phyloP scores from a whole-genome alignment of 805 yeast species.

The Kodamaea nitidulidarum region DNA sequence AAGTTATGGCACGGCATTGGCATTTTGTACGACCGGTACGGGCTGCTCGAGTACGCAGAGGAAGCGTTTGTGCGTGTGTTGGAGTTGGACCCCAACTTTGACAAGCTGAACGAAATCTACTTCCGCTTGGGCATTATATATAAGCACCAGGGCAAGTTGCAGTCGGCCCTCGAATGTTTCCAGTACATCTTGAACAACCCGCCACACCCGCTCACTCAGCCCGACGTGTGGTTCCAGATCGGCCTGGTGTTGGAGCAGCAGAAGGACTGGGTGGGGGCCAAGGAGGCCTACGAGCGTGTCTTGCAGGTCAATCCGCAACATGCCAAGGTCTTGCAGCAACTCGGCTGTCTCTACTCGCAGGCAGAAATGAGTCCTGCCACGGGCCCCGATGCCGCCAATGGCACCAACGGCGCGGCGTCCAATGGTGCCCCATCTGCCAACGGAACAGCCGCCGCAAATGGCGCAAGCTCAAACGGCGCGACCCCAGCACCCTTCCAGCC shows the following conservation, averaged over 20 bases:
- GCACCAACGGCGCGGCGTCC: no score
- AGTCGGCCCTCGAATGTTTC: constrained; percentile 89
- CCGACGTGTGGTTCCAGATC: constrained; percentile 98
- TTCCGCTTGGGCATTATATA: constrained; percentile 94
- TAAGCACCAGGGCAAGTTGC: constrained; percentile 86
- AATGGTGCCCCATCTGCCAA: no score
- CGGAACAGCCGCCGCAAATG: no score
- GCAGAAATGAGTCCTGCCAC: constrained; percentile 33
- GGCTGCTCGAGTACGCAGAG: constrained; percentile 94
- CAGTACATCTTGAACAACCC: constrained; percentile 87
- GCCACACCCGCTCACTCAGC: constrained; percentile 92
- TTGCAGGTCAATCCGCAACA: constrained; percentile 86
- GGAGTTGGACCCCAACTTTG: constrained; percentile 93
- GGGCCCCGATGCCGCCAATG: constrained; percentile 13
- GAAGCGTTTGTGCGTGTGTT: constrained; percentile 96
- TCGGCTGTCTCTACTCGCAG: constrained; percentile 90
- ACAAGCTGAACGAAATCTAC: constrained; percentile 93
- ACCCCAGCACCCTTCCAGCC: constrained; percentile 47
- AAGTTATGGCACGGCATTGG: constrained; percentile 99
- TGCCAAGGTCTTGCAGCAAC: constrained; percentile 91
- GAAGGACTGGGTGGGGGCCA: constrained; percentile 86
- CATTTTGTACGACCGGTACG: constrained; percentile 91
- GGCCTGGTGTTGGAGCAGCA: constrained; percentile 94
- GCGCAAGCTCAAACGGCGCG: no score
- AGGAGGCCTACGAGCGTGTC: constrained; percentile 93